Evolutionary conservation across 1,139 yeast genomes (phyloP).

Genomic region (Candida glucosophila): DNA sequence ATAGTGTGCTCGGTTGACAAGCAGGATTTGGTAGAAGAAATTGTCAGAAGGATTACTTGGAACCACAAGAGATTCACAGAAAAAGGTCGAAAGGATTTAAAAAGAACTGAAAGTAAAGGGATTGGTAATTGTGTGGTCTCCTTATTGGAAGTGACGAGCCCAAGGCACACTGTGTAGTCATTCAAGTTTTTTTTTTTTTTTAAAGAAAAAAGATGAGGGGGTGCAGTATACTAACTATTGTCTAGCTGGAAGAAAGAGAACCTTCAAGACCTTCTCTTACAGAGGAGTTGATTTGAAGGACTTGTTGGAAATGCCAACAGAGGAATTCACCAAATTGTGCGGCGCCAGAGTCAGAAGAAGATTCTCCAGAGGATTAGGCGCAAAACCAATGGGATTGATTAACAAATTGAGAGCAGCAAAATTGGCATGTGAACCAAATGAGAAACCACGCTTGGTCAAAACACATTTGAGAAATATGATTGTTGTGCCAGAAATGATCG

Average conservation of each 20-base stretch:
- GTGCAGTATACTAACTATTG: too few relatives aligned
- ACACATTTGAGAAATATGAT: constrained; percentile 99
- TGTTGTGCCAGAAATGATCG: constrained; percentile 99
- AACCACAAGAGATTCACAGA: too few relatives aligned
- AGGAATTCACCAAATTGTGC: constrained; percentile 94
- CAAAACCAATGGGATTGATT: constrained; percentile 94
- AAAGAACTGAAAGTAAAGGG: too few relatives aligned
- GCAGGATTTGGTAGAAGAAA: too few relatives aligned
- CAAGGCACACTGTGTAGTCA: too few relatives aligned
- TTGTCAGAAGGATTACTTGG: too few relatives aligned
- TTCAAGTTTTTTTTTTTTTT: too few relatives aligned
- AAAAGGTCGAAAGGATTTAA: too few relatives aligned
- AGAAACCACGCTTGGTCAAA: constrained; percentile 97
- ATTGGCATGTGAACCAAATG: constrained; percentile 85
- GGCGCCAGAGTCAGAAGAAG: constrained; percentile 99
- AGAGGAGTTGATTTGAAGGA: constrained; percentile 97
- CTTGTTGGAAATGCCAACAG: constrained; percentile 89
- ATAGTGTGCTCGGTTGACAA: too few relatives aligned
- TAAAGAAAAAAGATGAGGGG: too few relatives aligned
- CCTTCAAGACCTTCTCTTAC: constrained; percentile 95
- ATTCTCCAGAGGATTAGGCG: constrained; percentile 95
- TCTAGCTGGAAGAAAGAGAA: constrained; percentile 70
- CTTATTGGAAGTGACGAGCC: too few relatives aligned
- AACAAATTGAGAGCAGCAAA: constrained; percentile 98
- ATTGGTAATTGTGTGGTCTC: too few relatives aligned